phyloP scores from a whole-genome alignment of 176 grass and related monocot species.

The Aegilops speltoides region DNA sequence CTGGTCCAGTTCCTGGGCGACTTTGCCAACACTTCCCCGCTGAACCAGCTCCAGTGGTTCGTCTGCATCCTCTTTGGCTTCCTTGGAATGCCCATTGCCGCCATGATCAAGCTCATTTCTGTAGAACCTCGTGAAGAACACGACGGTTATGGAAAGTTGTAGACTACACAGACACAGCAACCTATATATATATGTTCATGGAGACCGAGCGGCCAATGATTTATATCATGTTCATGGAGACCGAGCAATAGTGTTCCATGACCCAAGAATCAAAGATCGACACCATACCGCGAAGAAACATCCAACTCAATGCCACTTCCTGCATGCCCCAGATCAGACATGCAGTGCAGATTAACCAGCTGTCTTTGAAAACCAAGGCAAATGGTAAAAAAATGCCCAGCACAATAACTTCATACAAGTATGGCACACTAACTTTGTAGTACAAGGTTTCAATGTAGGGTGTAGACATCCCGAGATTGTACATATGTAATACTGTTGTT shows the following conservation, averaged over 20 bases:
- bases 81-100: constrained; percentile 86
- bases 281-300: not conserved
- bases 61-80: constrained; percentile 61
- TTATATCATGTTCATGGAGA: not conserved
- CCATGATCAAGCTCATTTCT: constrained; percentile 65
- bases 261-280: not conserved
- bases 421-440: not conserved
- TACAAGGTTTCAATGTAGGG: not conserved
- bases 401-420: not conserved
- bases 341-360: not conserved
- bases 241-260: not conserved
- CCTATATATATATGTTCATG: not conserved
- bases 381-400: not conserved
- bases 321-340: not conserved
- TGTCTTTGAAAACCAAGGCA: not conserved
- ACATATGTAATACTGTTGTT: not conserved
- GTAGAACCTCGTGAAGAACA: constrained; percentile 33
- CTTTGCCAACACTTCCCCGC: constrained; percentile 70
- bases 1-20: constrained; percentile 87
- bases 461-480: not conserved
- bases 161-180: not conserved
- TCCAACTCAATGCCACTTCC: not conserved
- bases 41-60: constrained; percentile 58
- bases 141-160: not conserved
- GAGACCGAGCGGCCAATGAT: not conserved